phyloP scores from a whole-genome alignment of 2,329 filamentous ascomycete genomes.

The Penicillium olsonii region DNA sequence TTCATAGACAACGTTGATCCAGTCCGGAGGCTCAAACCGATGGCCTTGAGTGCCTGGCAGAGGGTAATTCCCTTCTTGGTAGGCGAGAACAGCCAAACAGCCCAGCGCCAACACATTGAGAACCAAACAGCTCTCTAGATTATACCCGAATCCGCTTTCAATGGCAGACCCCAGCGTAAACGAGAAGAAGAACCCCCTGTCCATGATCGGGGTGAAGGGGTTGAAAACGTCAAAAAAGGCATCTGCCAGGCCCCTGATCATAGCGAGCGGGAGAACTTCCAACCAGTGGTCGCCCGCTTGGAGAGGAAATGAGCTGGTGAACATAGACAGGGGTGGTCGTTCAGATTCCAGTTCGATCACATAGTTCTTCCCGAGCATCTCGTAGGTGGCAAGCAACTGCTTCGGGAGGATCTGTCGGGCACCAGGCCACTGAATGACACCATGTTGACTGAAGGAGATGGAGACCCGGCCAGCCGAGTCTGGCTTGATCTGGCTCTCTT shows the following conservation, averaged over 20 bases:
- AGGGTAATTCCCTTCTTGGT: conserved; percentile 53
- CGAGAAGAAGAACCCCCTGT: conserved; percentile 54
- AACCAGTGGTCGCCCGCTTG: conserved; percentile 47
- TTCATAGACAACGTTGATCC: conserved; percentile 40
- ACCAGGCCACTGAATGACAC: conserved; percentile 53
- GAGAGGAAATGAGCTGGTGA: conserved; percentile 39
- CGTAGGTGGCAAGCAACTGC: conserved; percentile 40
- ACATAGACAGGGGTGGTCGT: conserved; percentile 46
- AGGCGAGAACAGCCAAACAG: conserved; percentile 51
- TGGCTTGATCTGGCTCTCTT: conserved; percentile 28
- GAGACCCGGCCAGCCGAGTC: conserved; percentile 38
- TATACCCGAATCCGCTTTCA: conserved; percentile 53
- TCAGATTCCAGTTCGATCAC: conserved; percentile 53
- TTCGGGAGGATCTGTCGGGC: conserved; percentile 46
- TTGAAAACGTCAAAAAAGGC: conserved; percentile 59
- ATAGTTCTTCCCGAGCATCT: conserved; percentile 50
- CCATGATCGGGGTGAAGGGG: conserved; percentile 54
- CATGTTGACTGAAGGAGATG: conserved; percentile 55
- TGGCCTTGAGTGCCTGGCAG: conserved; percentile 39
- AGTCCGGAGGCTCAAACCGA: conserved; percentile 40
- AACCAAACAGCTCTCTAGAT: conserved; percentile 55
- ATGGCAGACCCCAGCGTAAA: conserved; percentile 52
- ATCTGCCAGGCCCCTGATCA: conserved; percentile 55
- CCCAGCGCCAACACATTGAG: conserved; percentile 55
- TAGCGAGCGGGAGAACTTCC: conserved; percentile 48